Base-by-base conservation (phyloP, 176 grass and related monocot species). In the Phoenix roebelenii region DNA sequence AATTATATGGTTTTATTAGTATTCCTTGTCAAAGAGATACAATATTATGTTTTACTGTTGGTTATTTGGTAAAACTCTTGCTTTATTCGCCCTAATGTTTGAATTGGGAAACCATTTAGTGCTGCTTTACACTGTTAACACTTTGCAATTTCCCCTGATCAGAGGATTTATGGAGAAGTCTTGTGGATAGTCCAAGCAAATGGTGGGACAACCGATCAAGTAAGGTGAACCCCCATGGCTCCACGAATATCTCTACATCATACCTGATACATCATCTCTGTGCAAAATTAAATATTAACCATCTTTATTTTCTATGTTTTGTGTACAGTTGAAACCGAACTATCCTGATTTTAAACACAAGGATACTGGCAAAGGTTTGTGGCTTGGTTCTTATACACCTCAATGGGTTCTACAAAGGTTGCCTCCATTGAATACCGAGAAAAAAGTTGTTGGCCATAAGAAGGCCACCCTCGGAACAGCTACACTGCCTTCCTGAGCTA, bases 181-280 rank as follows among this genome's bases (percentile, higher is more conserved):
- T 98, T 28, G 22, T 92, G 69, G 73, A 83, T 51, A 92, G 81
- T 67, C 82, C 82, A 25, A 57, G 52, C 16, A 68, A 77, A 29
- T 98, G 93, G 87, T 92, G 81, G 87, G 93, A 98, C 74, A 89
- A 92, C 55, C 25, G 93, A 60, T 55, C 64, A 52, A 71, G 71
- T 0, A 98, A 89, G 82, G 84, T 74, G 54, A 19, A 48, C 20
- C 24, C 18, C 18, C 22, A 7, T 55, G 7, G 23, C 52, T 56
- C 10, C 35, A 14, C 35, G 2, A 44, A 55, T 10, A 5, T 54
- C 59, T 75, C 3, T 3, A 30, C 7, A 5, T 53, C 26, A 18
- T 55, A 1, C 17, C 25, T 56, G 1, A 22, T 16, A 17, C 15
- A 3, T 55, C 20, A 15, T 35, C 52, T 26, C 24, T 6, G 10